phyloP scores from a whole-genome alignment of 169 alveolate species.

The Eimeria praecox region DNA sequence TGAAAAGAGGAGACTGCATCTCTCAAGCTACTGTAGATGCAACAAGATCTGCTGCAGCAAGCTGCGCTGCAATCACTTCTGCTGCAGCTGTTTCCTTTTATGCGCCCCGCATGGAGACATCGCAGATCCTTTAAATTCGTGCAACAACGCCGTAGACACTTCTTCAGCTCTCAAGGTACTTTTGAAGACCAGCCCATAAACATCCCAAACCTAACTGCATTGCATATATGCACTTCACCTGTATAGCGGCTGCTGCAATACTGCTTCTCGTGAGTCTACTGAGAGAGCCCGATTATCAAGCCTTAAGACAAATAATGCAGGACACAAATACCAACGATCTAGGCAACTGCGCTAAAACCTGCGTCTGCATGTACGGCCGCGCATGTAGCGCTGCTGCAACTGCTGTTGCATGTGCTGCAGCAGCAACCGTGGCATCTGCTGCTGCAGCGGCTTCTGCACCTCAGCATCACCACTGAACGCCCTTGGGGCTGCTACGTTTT shows the following conservation, averaged over 20 bases:
- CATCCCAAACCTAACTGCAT: no score
- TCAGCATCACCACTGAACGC: not conserved
- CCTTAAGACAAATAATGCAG: not conserved
- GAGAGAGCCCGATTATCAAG: no score
- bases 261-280: no score
- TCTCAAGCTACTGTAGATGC: not conserved
- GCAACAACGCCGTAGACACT: no score
- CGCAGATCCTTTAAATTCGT: no score
- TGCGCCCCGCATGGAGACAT: no score
- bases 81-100: not conserved
- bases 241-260: no score
- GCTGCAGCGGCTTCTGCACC: not conserved
- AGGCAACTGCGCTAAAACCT: not conserved
- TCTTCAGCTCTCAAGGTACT: no score
- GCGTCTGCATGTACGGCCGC: not conserved
- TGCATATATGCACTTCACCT: no score
- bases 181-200: no score
- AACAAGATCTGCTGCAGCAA: not conserved
- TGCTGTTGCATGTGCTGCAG: not conserved
- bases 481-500: not conserved
- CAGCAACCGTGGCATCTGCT: not conserved
- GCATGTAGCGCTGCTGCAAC: not conserved
- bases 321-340: not conserved
- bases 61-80: not conserved
- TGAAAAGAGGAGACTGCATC: not conserved